Evolutionary conservation across 2,329 filamentous ascomycete species (phyloP), one percentile per base, ranked within the genome.

Genomic region (Penicillium sp.): DNA sequence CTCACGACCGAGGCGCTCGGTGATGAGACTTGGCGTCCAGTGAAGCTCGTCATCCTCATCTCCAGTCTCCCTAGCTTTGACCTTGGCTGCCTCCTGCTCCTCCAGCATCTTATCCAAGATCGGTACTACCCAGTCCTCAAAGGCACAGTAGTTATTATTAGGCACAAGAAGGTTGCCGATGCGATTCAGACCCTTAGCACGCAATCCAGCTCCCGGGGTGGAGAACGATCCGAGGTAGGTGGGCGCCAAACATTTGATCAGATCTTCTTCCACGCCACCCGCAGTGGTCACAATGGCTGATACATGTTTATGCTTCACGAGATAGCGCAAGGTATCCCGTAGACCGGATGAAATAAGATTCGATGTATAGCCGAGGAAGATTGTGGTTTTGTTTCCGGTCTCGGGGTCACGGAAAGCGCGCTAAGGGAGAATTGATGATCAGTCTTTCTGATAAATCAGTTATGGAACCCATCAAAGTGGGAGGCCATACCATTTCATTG

Each of bases 311-410:
- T 99, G 90, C 74, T 97, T 82, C 37, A 95, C 91, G 0, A 99
- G 82, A 75, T 90, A 99, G 49, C 93, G 88, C 57, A 99, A 77
- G 30, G 91, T 91, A 58, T 95, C 91, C 46, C 93, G 83, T 27
- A 99, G 81, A 8, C 93, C 93, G 3, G 92, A 99, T 0, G 93
- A 97, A 64, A 99, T 96, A 61, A 99, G 80, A 69, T 99, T 99
- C 42, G 89, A 95, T 9, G 93, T 99, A 75, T 96, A 99, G 49
- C 93, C 93, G 8, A 99, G 82, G 72, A 99, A 97, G 61, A 99
- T 92, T 52, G 93, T 97, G 14, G 93, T 93, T 63, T 81, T 81
- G 22, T 87, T 83, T 12, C 82, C 82, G 1, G 88, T 88, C 64
- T 91, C 87, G 0, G 88, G 82, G 67, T 95, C 87, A 54, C 79